phyloP scores from a whole-genome alignment of 106 monocot genomes.

The Phalaenopsis equestris region DNA sequence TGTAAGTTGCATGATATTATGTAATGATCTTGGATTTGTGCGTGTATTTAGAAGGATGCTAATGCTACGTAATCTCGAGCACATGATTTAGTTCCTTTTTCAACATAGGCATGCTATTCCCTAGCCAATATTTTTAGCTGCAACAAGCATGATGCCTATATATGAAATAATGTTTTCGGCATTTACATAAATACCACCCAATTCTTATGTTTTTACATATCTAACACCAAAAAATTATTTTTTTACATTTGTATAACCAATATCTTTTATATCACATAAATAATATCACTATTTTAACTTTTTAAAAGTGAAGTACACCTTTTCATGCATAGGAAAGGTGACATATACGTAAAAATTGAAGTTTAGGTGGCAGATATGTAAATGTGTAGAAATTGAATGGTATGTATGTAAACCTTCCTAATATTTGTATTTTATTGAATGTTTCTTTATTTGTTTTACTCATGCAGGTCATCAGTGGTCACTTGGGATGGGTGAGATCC shows the following conservation, averaged over 20 bases:
- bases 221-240: no score
- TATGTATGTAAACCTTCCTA: no score
- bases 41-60: neutral
- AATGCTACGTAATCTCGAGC: neutral
- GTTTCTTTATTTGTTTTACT: neutral
- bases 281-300: no score
- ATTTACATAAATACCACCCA: no score
- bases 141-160: neutral
- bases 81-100: neutral
- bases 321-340: no score
- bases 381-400: no score
- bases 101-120: neutral
- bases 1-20: neutral
- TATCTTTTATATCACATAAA: no score
- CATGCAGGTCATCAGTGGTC: conserved; percentile 91
- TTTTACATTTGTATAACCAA: no score
- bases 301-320: no score
- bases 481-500: conserved; percentile 97
- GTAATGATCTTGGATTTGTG: neutral
- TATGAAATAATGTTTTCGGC: neutral
- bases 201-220: no score
- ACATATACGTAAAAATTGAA: no score
- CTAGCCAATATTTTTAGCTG: neutral
- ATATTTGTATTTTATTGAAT: neutral
- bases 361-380: no score